Base-by-base conservation (phyloP, 225 moss, liverwort and hornwort species). In the Polytrichum commune region DNA sequence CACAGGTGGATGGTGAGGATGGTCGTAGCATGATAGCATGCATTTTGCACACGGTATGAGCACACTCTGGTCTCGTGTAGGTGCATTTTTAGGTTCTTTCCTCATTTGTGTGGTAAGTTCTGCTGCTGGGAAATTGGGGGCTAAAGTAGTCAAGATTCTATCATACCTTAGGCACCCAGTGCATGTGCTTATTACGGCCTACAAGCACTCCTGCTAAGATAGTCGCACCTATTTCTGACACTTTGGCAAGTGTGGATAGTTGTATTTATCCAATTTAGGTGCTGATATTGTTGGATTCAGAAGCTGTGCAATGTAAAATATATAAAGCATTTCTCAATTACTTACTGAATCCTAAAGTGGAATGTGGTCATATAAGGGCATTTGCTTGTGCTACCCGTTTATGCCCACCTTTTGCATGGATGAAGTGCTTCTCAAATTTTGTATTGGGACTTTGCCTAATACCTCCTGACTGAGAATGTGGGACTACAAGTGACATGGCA, bases 1-100 rank as follows among this genome's bases (percentile, higher is more conserved):
- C 92, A 85, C 84, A 86, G 93, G 96, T 92, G 96, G 93, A 89
- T 96, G 96, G 96, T 96, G 93, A 96, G 86, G 86, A 70, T 88
- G 78, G 81, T 92, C 79, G 85, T 91, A 71, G 87, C 90, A 88
- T 86, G 82, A 75, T 89, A 85, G 81, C 91, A 78, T 90, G 82
- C 83, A 74, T 88, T 76, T 84, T 81, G 83, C 81, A 83, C 83
- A 90, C 93, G 95, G 93, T 93, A 91, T 93, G 95, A 87, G 82
- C 89, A 81, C 85, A 84, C 72, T 66, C 82, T 89, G 83, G 87
- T 75, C 57, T 72, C 28, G 74, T 65, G 25, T 38, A 62, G 55
- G 80, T 60, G 74, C 82, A 74, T 27, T 19, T 35, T 19, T 29
- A 1, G 35, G 57, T 54, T 30, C 65, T 72, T 46, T 69, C 20